A percentile compares a stretch with the other conserved stretches of the same genome.
phyloP scores from a whole-genome alignment of 495 filamentous ascomycete genomes.

The Penicillium maclennaniae region DNA sequence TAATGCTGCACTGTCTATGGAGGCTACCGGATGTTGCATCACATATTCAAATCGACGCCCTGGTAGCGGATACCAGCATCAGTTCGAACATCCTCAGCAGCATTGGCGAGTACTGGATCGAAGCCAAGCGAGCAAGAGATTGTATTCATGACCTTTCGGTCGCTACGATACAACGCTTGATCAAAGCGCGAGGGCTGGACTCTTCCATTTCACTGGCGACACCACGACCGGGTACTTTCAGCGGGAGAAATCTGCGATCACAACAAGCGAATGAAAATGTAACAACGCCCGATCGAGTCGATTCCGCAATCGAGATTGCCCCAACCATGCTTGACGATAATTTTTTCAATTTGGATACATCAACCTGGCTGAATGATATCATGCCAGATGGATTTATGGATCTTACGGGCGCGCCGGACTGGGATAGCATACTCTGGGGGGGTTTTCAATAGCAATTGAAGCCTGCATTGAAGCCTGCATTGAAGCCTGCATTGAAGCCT shows the following conservation, averaged over 20 bases:
- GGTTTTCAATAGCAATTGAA: conserved; percentile 21
- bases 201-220: background rate
- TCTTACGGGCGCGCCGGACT: conserved; percentile 29
- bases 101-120: conserved; percentile 45
- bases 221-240: background rate
- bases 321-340: conserved; percentile 12
- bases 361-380: conserved; percentile 28
- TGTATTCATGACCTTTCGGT: conserved; percentile 39
- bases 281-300: background rate
- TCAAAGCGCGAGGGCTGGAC: conserved; percentile 25
- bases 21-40: conserved; percentile 31
- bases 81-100: conserved; percentile 42
- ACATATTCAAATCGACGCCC: conserved; percentile 34
- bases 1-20: conserved; percentile 43
- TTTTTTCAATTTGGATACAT: conserved; percentile 9
- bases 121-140: conserved; percentile 41
- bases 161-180: conserved; percentile 35
- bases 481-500: too few relatives aligned
- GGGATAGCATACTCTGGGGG: conserved; percentile 38
- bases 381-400: conserved; percentile 28
- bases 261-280: background rate
- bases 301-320: conserved; percentile 10
- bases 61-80: conserved; percentile 35
- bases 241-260: background rate
- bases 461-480: too few relatives aligned